A percentile compares a stretch with the other conserved stretches of the same genome.
phyloP scores from a whole-genome alignment of 441 rosid genomes.

The Geranium incanum region DNA sequence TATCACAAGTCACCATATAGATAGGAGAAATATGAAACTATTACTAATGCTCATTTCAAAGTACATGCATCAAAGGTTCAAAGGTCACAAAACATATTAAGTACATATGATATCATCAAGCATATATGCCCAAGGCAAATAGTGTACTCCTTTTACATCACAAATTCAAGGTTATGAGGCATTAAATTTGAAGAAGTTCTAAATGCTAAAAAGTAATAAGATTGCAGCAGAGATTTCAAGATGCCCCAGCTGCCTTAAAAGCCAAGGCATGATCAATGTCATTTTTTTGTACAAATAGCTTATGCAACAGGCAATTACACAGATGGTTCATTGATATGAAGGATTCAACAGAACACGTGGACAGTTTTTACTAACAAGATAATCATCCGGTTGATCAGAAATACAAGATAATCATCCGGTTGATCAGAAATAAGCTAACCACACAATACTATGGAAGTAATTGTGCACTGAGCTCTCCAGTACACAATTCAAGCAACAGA shows the following conservation, averaged over 20 bases:
- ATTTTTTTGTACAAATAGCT: not conserved
- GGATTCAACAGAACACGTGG: not conserved
- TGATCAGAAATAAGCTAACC: conserved; percentile 5
- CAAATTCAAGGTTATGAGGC: not conserved
- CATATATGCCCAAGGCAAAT: not conserved
- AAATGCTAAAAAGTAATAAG: not conserved
- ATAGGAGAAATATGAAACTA: not conserved
- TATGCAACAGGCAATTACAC: not conserved
- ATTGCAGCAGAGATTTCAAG: conserved; percentile 6
- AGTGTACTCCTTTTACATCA: not conserved
- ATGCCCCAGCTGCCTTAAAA: not conserved
- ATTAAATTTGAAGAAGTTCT: not conserved
- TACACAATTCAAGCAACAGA: conserved; percentile 3
- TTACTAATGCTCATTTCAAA: not conserved
- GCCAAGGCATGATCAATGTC: conserved; percentile 3
- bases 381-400: conserved; percentile 14
- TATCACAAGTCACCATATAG: not conserved
- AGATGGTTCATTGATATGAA: not conserved
- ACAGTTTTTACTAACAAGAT: conserved; percentile 1
- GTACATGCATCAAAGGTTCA: not conserved
- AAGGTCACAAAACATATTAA: not conserved
- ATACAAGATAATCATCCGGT: conserved; percentile 12
- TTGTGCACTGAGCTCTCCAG: conserved; percentile 1
- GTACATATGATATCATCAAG: not conserved
- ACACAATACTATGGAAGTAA: conserved; percentile 5